Conservation (phyloP, 371 early-diverging fungal genomes). For the Parasitella parasitica region DNA sequence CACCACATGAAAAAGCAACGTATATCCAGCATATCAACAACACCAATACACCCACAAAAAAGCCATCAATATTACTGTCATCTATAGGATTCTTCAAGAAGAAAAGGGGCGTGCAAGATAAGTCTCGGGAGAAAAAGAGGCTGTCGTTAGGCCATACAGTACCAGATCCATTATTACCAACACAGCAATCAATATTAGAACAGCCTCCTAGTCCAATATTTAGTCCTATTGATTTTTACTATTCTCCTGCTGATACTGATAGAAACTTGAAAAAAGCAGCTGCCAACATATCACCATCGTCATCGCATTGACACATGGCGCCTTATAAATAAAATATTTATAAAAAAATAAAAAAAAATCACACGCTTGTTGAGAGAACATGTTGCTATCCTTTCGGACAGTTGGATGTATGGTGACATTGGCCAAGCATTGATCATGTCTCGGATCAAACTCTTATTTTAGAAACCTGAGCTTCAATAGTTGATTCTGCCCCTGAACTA, state of each 20-base stretch:
- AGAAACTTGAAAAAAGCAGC: neutral
- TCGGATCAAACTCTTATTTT: too few relatives aligned
- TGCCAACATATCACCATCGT: neutral
- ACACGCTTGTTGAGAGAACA: too few relatives aligned
- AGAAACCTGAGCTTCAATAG: too few relatives aligned
- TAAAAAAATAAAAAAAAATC: too few relatives aligned
- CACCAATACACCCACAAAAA: conserved; percentile 1
- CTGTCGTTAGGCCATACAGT: neutral
- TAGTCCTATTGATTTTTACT: conserved; percentile 14
- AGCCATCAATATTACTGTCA: neutral
- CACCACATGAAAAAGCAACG: neutral
- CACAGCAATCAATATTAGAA: neutral
- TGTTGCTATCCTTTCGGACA: too few relatives aligned
- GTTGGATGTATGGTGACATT: too few relatives aligned
- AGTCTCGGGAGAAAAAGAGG: neutral
- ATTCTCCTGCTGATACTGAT: conserved; percentile 6
- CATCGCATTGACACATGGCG: neutral
- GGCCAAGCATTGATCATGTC: too few relatives aligned
- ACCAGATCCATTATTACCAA: neutral
- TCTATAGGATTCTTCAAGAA: conserved; percentile 3
- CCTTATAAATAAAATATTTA: too few relatives aligned
- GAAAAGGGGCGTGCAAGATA: neutral
- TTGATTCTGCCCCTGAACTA: too few relatives aligned
- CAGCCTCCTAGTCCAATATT: conserved; percentile 11
- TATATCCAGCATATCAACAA: neutral